Base-by-base conservation (phyloP, 441 rosid species). In the Populus trichocarpa region DNA sequence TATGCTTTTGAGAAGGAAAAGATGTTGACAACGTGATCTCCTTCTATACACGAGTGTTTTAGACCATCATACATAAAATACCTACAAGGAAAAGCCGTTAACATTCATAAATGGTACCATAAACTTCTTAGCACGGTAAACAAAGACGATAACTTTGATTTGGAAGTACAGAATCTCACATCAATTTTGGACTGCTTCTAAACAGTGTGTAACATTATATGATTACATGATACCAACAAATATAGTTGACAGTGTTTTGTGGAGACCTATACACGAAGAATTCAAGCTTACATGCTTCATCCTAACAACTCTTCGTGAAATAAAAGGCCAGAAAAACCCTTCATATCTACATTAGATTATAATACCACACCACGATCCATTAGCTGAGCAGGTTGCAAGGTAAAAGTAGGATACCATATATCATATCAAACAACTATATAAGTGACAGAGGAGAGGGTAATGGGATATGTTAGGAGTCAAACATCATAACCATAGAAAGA, bases 1-100 rank as follows among this genome's bases (percentile, higher is more conserved):
- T 97, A 93, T 71, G 98, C 95, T 89, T 97, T 97, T 5, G 99
- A 97, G 88, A 95, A 97, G 74, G 99, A 95, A 85, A 97, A 97
- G 72, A 97, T 89, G 84, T 97, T 97, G 80, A 95, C 93, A 36
- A 95, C 84, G 78, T 97, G 98, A 80, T 95, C 86, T 76, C 96
- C 99, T 86, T 97, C 98, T 61, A 97, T 25, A 70, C 99, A 95
- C 2, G 87, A 81, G 88, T 97, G 99, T 83, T 95, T 87, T 74
- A 83, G 88, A 76, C 93, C 99, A 74, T 97, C 97, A 71, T 89
- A 95, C 97, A 97, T 95, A 81, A 97, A 97, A 82, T 97, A 95
- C 93, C 99, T 97, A 86, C 87, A 82, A n/a, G 72, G 26, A 69
- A 75, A 64, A 30, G 50, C 46, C 42, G 23, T 68, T 33, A 22